Percentiles rank a stretch among this genome's conserved stretches.
These are phyloP conservation scores for Pichia cephalocereana DNA, from an alignment of 805 yeast genomes.

Conservation along the genomic window DNA sequence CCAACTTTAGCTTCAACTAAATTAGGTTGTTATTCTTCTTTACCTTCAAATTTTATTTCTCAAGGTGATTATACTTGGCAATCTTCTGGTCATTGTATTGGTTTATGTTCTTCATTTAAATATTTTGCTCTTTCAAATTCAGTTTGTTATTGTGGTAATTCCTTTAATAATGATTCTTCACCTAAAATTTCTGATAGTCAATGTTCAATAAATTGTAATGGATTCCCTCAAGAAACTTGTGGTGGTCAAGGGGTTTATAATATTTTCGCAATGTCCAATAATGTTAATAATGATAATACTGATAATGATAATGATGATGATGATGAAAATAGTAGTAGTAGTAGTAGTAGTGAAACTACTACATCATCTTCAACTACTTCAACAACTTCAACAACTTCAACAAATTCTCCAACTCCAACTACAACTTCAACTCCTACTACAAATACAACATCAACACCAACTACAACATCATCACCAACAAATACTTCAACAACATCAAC, in stretches of 20 bases:
- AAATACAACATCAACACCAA: no score
- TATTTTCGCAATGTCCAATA: slow-evolving; percentile 33
- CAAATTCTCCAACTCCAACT: no score
- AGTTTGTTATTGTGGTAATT: slow-evolving; percentile 60
- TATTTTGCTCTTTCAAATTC: slow-evolving; percentile 40
- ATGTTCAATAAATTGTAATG: slow-evolving; percentile 46
- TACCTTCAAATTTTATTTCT: slow-evolving; percentile 28
- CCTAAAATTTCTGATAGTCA: slow-evolving; percentile 16
- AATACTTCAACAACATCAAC: no score
- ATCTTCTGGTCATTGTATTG: slow-evolving; percentile 46
- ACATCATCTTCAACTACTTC: slow-evolving; percentile 11
- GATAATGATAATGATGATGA: slow-evolving; percentile 11
- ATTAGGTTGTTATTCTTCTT: slow-evolving; percentile 33
- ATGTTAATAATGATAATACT: background rate
- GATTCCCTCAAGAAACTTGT: slow-evolving; percentile 55
- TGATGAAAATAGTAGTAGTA: background rate
- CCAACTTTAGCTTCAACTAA: background rate
- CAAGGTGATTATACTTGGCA: slow-evolving; percentile 48
- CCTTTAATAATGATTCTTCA: slow-evolving; percentile 17
- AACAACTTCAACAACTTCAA: slow-evolving; percentile 2
- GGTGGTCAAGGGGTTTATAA: slow-evolving; percentile 42
- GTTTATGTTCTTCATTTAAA: slow-evolving; percentile 31
- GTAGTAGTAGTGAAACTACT: background rate
- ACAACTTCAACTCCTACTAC: background rate
- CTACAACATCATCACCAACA: background rate